These are phyloP conservation scores for Pinus albicaulis DNA, from an alignment of 75 land plant species.

Conservation along the genomic window DNA sequence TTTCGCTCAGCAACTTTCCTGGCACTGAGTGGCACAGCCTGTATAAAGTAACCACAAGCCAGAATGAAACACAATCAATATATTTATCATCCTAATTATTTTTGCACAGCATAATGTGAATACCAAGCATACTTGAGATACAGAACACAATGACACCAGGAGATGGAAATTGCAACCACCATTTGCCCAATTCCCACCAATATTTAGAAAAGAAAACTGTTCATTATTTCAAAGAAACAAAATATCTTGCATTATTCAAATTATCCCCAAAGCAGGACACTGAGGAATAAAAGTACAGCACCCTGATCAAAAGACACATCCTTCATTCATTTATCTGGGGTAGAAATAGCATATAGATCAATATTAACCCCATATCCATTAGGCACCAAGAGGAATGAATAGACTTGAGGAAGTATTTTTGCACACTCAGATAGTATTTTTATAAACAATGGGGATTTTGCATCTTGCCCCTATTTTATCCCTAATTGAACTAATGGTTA, in stretches of 20 bases:
- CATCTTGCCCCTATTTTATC: no score
- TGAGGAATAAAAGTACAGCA: not conserved
- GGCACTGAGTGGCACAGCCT: conserved; percentile 93
- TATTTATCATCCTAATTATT: not conserved
- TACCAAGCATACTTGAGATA: not conserved
- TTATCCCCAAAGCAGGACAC: not conserved
- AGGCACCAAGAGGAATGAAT: no score
- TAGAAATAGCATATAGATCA: not conserved
- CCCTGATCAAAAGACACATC: not conserved
- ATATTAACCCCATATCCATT: no score
- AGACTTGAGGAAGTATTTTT: no score
- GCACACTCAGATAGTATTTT: no score
- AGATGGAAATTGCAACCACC: not conserved
- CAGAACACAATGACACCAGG: not conserved
- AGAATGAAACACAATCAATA: not conserved
- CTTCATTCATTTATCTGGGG: conserved; percentile 2
- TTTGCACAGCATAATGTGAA: not conserved
- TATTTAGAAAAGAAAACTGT: not conserved
- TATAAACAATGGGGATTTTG: no score
- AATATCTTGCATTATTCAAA: not conserved
- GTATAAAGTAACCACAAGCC: conserved; percentile 13
- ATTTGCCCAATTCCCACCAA: not conserved
- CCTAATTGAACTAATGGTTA: no score
- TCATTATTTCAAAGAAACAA: not conserved
- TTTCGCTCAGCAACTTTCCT: conserved; percentile 49